Percentiles rank a stretch among this genome's conserved stretches.
phyloP scores from a whole-genome alignment of 2,329 filamentous ascomycete species.

The Pseudohalonectria lignicola region DNA sequence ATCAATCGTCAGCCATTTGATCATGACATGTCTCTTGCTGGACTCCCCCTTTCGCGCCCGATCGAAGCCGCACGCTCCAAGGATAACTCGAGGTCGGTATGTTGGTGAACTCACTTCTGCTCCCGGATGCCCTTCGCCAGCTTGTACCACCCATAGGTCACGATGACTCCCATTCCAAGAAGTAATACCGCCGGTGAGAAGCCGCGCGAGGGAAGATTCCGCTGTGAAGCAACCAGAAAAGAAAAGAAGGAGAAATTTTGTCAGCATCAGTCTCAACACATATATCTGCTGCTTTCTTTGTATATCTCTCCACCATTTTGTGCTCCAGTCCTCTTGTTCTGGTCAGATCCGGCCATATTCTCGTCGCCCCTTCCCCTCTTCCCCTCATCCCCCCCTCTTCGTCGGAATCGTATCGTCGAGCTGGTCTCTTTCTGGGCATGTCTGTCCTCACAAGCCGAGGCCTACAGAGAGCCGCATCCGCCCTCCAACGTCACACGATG shows the following conservation, averaged over 20 bases:
- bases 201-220: constrained; percentile 84
- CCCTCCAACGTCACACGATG: too few relatives aligned
- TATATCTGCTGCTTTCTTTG: background rate
- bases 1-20: too few relatives aligned
- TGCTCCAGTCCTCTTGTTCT: too few relatives aligned
- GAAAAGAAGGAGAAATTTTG: background rate
- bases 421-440: background rate
- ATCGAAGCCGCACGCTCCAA: too few relatives aligned
- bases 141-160: constrained; percentile 87
- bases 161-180: constrained; percentile 62
- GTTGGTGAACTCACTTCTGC: constrained; percentile 62
- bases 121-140: constrained; percentile 75
- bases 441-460: background rate
- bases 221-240: too few relatives aligned
- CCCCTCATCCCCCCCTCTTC: background rate
- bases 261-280: background rate
- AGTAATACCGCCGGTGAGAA: constrained; percentile 78
- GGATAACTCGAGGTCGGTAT: background rate
- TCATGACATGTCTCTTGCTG: too few relatives aligned
- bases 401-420: background rate
- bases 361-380: background rate
- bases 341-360: too few relatives aligned
- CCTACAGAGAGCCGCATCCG: background rate
- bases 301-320: background rate
- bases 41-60: too few relatives aligned